These are phyloP conservation scores for Escallonia rubra DNA, from an alignment of 129 eudicot species.

Conservation along the genomic window DNA sequence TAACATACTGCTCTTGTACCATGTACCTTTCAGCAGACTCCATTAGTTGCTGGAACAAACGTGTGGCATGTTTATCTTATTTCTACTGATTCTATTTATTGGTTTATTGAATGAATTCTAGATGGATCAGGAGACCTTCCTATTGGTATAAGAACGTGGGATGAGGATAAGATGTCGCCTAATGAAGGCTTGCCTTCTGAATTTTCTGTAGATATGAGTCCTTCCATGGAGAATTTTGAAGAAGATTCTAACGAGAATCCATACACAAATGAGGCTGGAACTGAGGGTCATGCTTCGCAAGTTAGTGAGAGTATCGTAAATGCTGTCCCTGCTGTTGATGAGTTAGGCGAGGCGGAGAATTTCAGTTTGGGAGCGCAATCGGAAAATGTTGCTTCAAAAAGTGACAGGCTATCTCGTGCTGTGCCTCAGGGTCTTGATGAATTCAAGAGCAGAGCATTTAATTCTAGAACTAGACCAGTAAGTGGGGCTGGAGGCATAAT, in stretches of 20 bases:
- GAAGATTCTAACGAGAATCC: constrained; percentile 25
- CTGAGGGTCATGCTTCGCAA: constrained; percentile 18
- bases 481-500: constrained; percentile 59
- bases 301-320: neutral
- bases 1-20: too few relatives aligned
- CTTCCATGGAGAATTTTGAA: constrained; percentile 8
- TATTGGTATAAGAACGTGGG: constrained; percentile 37
- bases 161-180: constrained; percentile 34
- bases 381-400: constrained; percentile 34
- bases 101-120: constrained; percentile 19
- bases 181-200: constrained; percentile 19
- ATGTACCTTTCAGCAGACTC: too few relatives aligned
- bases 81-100: constrained; percentile 5
- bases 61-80: constrained; percentile 10
- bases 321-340: neutral
- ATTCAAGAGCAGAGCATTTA: constrained; percentile 71
- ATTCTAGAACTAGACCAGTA: constrained; percentile 40
- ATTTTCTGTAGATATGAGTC: constrained; percentile 22
- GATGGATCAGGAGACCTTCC: constrained; percentile 54
- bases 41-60: constrained; percentile 1
- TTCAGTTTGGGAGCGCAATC: constrained; percentile 5
- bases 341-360: constrained; percentile 20
- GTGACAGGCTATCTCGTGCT: constrained; percentile 38
- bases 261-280: constrained; percentile 14
- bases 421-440: constrained; percentile 78